Evolutionary conservation across 345 rosid genomes (phyloP).

Genomic region (Brassica juncea): DNA sequence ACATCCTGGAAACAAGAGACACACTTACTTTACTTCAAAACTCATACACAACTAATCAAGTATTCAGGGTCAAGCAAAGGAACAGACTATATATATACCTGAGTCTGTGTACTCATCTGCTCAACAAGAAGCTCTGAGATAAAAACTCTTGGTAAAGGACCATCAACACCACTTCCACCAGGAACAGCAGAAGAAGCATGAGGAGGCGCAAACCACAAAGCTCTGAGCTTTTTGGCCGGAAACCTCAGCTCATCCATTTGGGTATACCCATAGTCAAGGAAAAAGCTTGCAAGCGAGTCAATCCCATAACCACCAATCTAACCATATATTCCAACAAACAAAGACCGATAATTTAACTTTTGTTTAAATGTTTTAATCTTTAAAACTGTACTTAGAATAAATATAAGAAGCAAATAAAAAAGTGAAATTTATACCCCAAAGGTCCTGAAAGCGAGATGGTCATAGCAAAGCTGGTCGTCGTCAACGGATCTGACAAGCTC

Average conservation of each 20-base stretch:
- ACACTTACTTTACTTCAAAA: slow-evolving; percentile 12
- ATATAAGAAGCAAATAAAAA: background rate
- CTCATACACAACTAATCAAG: background rate
- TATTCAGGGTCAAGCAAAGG: too few species aligned
- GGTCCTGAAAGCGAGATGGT: slow-evolving; percentile 91
- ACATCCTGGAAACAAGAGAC: slow-evolving; percentile 60
- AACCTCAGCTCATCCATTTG: slow-evolving; percentile 74
- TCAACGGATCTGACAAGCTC: slow-evolving; percentile 65
- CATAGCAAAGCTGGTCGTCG: slow-evolving; percentile 64
- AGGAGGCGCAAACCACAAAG: slow-evolving; percentile 96
- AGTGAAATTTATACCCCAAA: slow-evolving; percentile 60
- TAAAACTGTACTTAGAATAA: too few species aligned
- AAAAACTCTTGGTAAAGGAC: slow-evolving; percentile 85
- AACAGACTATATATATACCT: too few species aligned
- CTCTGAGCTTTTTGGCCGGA: slow-evolving; percentile 88
- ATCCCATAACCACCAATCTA: slow-evolving; percentile 83
- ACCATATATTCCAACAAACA: background rate
- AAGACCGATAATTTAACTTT: background rate
- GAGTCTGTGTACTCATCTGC: slow-evolving; percentile 71
- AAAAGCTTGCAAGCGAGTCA: slow-evolving; percentile 71
- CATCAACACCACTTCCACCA: slow-evolving; percentile 58
- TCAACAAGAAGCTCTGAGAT: slow-evolving; percentile 93
- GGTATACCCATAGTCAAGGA: slow-evolving; percentile 82
- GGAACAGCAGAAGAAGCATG: slow-evolving; percentile 35
- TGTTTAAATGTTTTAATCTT: background rate